Conservation (phyloP, 1,139 yeast species). For the Geotrichum europaeum region DNA sequence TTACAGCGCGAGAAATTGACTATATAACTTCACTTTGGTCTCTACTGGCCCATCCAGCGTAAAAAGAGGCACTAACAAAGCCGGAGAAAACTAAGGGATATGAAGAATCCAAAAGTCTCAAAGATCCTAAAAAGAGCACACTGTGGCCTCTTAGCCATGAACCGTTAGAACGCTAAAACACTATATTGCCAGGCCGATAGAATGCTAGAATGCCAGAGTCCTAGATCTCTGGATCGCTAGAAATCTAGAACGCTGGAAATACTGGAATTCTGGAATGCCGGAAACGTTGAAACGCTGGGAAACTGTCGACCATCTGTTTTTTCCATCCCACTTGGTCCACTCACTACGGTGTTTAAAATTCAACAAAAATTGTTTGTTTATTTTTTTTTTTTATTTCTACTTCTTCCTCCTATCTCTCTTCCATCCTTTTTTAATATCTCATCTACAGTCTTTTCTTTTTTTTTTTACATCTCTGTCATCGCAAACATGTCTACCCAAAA, state of each 20-base stretch:
- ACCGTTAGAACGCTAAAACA: too few species aligned
- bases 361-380: background rate
- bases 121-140: too few species aligned
- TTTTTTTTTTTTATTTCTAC: background rate
- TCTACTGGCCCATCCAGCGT: background rate
- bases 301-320: background rate
- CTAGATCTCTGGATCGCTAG: background rate
- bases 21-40: background rate
- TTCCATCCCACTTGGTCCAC: background rate
- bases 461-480: background rate
- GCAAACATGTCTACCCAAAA: background rate
- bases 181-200: too few species aligned
- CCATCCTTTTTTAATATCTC: background rate
- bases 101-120: background rate
- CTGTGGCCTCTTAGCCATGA: too few species aligned
- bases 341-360: background rate
- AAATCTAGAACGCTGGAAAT: background rate
- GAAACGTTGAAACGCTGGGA: background rate
- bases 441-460: background rate
- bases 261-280: background rate
- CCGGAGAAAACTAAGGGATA: background rate
- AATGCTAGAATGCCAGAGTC: background rate
- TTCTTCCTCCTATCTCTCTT: background rate
- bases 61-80: background rate
- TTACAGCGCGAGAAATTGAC: background rate